Conservation (phyloP, 78 protist genomes). For the Blattamonas nauphoetae region DNA sequence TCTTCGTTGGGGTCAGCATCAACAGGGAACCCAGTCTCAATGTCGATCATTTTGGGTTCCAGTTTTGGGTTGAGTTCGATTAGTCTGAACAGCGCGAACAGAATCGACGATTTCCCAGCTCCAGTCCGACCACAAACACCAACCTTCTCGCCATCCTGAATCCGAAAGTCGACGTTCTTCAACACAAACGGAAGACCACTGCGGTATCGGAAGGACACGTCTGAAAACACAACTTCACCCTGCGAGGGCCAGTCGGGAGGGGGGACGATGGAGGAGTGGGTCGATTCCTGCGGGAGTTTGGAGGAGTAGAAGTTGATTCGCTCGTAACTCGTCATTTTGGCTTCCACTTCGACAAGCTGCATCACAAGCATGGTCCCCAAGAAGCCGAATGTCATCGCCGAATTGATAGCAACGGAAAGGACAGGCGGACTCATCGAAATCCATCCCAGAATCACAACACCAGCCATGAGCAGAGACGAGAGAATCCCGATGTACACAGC, state of each 20-base stretch:
- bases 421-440: no score
- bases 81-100: background rate
- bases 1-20: no score
- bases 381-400: no score
- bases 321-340: background rate
- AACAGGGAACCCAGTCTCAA: background rate
- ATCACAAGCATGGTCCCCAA: no score
- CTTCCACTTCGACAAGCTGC: background rate
- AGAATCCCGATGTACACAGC: background rate
- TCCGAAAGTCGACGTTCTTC: background rate
- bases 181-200: conserved; percentile 1
- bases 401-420: no score
- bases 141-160: background rate
- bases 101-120: conserved; percentile 23
- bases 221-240: no score
- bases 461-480: background rate
- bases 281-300: background rate
- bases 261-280: background rate
- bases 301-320: no score
- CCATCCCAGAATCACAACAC: no score
- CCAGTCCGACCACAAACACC: conserved; percentile 39
- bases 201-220: conserved; percentile 15
- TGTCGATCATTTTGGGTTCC: background rate
- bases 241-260: background rate
- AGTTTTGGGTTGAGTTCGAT: no score